Conservation (phyloP, 768 basidiomycete species). For the Boletus tomentosulus region DNA sequence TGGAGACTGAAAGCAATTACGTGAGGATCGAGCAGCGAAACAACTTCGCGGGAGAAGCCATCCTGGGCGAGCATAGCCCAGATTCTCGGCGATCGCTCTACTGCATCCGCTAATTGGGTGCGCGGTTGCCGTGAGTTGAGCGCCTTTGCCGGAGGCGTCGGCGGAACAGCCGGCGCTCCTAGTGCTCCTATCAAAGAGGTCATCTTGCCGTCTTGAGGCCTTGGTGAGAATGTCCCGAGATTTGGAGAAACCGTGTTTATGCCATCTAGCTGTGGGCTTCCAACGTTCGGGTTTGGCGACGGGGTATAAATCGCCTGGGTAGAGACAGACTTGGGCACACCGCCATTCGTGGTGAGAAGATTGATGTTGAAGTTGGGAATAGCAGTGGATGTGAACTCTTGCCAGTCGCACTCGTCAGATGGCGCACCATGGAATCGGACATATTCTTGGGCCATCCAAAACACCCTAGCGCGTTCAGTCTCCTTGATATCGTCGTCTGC, state of each 20-base stretch:
- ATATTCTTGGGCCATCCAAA: constrained; percentile 67
- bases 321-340: constrained; percentile 44
- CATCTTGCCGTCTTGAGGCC: constrained; percentile 43
- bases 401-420: constrained; percentile 51
- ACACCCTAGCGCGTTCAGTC: constrained; percentile 43
- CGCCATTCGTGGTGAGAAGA: constrained; percentile 20
- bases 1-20: constrained; percentile 61
- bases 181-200: constrained; percentile 47
- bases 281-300: constrained; percentile 40
- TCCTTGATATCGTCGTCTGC: constrained; percentile 38
- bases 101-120: constrained; percentile 16
- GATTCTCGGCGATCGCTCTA: constrained; percentile 33
- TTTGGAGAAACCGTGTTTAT: constrained; percentile 36
- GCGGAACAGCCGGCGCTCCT: constrained; percentile 12
- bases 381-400: constrained; percentile 49
- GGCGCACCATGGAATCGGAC: constrained; percentile 53
- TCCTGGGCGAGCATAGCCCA: constrained; percentile 56
- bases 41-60: constrained; percentile 63
- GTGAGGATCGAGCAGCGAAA: constrained; percentile 59
- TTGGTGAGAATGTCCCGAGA: constrained; percentile 48
- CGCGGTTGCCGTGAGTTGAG: constrained; percentile 23
- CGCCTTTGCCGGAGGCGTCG: constrained; percentile 24
- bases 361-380: constrained; percentile 40
- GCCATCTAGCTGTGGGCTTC: constrained; percentile 18
- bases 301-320: constrained; percentile 51